Evolutionary conservation across 2,329 filamentous ascomycete species (phyloP).

Genomic region (Purpureocillium takamizusanense): DNA sequence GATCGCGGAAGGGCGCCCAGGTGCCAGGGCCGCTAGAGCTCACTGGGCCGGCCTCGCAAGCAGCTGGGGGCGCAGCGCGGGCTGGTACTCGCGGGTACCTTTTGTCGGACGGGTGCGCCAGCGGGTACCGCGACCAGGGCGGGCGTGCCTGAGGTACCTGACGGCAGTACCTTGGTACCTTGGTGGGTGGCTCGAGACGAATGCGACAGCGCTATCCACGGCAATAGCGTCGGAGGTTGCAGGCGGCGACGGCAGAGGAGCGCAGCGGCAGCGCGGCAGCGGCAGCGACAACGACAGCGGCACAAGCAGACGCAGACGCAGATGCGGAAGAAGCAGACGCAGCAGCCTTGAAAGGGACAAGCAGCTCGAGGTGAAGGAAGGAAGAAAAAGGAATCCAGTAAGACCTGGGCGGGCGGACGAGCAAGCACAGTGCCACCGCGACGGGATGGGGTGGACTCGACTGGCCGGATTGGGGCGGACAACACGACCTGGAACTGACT

Average conservation of each 20-base stretch:
- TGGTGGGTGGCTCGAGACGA: background rate
- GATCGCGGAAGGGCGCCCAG: conserved; percentile 20
- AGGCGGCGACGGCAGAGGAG: background rate
- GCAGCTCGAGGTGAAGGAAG: conserved; percentile 7
- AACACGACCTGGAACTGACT: too few species aligned
- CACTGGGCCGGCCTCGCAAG: too few species aligned
- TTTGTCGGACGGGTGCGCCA: too few species aligned
- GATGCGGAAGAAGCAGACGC: too few species aligned
- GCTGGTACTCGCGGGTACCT: too few species aligned
- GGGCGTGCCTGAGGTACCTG: background rate
- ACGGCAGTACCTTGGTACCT: conserved; percentile 1
- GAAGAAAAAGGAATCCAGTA: conserved; percentile 8
- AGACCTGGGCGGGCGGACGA: background rate
- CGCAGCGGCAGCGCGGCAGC: conserved; percentile 3
- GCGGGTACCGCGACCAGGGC: too few species aligned
- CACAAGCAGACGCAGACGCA: too few species aligned
- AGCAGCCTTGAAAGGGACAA: too few species aligned
- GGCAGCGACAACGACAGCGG: too few species aligned
- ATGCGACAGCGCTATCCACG: background rate
- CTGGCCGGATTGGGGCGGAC: too few species aligned
- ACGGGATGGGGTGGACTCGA: too few species aligned
- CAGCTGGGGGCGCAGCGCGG: too few species aligned
- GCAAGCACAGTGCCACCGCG: background rate
- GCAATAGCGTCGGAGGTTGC: background rate
- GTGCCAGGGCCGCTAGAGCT: conserved; percentile 22